Evolutionary conservation across 2,329 filamentous ascomycete genomes (phyloP).

Genomic region (Aspergillus quadrilineatus): DNA sequence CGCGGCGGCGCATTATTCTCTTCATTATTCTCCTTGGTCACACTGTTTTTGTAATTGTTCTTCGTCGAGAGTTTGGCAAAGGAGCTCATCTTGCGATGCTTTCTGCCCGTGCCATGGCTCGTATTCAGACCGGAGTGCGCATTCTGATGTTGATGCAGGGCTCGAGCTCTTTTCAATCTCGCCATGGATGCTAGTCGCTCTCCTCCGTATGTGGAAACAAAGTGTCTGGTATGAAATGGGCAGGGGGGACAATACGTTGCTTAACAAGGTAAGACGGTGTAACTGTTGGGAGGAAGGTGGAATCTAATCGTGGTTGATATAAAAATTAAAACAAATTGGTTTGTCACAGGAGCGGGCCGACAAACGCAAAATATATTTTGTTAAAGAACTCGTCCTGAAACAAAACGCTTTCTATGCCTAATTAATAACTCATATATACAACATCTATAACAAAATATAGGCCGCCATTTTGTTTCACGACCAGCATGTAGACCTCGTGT

Average conservation of each 20-base stretch:
- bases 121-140: background rate
- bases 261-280: background rate
- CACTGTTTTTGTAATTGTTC: slow-evolving; percentile 2
- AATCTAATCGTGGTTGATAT: background rate
- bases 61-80: slow-evolving; percentile 29
- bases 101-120: slow-evolving; percentile 10
- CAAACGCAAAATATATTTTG: background rate
- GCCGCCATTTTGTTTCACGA: slow-evolving; percentile 2
- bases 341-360: background rate
- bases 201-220: background rate
- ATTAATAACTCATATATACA: slow-evolving; percentile 25
- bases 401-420: slow-evolving; percentile 20
- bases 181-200: slow-evolving; percentile 18
- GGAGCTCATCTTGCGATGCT: slow-evolving; percentile 29
- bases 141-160: slow-evolving; percentile 2
- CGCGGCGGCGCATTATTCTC: background rate
- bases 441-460: slow-evolving; percentile 10
- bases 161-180: slow-evolving; percentile 24
- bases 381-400: background rate
- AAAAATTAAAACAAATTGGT: background rate
- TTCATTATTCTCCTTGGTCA: slow-evolving; percentile 5
- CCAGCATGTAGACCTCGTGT: background rate
- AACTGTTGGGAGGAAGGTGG: background rate
- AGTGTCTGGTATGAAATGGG: no score
- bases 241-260: no score